Base-by-base conservation (phyloP, 805 yeast genomes). In the Yarrowia divulgata region DNA sequence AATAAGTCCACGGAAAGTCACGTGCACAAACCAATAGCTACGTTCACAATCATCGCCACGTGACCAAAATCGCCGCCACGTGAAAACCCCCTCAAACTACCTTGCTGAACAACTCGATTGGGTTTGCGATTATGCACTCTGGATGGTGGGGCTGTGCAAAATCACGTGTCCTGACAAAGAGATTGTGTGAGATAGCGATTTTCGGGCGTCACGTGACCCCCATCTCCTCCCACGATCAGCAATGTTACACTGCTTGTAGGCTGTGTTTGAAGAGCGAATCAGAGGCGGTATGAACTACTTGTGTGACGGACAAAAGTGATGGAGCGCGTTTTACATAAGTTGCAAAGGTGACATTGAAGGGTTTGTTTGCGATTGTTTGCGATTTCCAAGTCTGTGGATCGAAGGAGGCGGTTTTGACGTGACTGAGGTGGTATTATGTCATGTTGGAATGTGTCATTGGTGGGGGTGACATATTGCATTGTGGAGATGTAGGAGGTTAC, bases 71-170 rank as follows among this genome's bases (percentile, higher is more conserved):
- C 1, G 2, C 29, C 16, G 18, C 14, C 43, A 40, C 43, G 18
- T 40, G 43, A 14, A 5, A 14, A 10, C 43, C n/a, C 16, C 18
- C 13, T 7, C 14, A 14, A 46, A 19, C n/a, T 46, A 2, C 58
- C 42, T 35, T 52, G 40, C 40, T 35, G 3, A 13, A 16, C n/a
- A 7, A 19, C 32, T 13, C 58, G 58, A 52, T 52, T 52, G 29
- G 42, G 43, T 52, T 50, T 52, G n/a, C 43, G 58, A 52, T 52
- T 52, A 52, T 52, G 58, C 58, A 35, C 58, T 42, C 39, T 29
- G 37, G 57, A 52, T 35, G 58, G 42, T 5, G 40, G 29, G 43
- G 58, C 40, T 50, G 57, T 34, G 57, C 23, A 37, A 5, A 8
- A 37, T 32, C 54, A 49, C 54, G 54, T 49, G 54, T n/a, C 1